These are phyloP conservation scores for Chalciporus sphaerocephalus DNA, from an alignment of 768 basidiomycete species.

Conservation along the genomic window DNA sequence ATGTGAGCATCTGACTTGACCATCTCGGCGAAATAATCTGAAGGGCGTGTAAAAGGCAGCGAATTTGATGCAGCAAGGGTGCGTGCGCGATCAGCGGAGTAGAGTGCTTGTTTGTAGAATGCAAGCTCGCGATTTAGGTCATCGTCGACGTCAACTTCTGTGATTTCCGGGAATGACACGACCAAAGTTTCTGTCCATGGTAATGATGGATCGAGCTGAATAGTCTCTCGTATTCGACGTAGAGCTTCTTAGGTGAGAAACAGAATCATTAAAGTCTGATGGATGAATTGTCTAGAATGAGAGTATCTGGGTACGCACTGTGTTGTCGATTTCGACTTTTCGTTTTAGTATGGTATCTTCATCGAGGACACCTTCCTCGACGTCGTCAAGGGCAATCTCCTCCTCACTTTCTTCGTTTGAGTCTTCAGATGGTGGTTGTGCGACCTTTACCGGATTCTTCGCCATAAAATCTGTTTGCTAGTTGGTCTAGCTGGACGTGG, in stretches of 20 bases:
- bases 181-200: constrained; percentile 84
- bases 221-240: constrained; percentile 73
- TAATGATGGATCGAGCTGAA: constrained; percentile 67
- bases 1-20: constrained; percentile 96
- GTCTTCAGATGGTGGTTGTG: constrained; percentile 8
- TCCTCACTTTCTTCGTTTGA: constrained; percentile 32
- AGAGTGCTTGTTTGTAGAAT: constrained; percentile 95
- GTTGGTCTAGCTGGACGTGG: not conserved
- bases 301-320: constrained; percentile 40
- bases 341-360: constrained; percentile 78
- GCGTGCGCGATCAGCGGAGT: constrained; percentile 72
- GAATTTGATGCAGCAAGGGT: constrained; percentile 72
- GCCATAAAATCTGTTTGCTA: constrained; percentile 11
- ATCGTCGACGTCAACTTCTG: constrained; percentile 75
- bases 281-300: constrained; percentile 1
- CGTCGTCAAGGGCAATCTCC: constrained; percentile 62
- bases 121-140: constrained; percentile 94
- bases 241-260: constrained; percentile 57
- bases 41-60: constrained; percentile 84
- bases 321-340: constrained; percentile 70
- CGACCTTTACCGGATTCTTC: constrained; percentile 5
- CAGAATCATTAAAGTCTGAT: not conserved
- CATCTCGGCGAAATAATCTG: constrained; percentile 98
- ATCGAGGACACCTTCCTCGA: constrained; percentile 58
- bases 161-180: constrained; percentile 65